Conservation (phyloP, 208 protist genomes). For the Porcisia hertigi region DNA sequence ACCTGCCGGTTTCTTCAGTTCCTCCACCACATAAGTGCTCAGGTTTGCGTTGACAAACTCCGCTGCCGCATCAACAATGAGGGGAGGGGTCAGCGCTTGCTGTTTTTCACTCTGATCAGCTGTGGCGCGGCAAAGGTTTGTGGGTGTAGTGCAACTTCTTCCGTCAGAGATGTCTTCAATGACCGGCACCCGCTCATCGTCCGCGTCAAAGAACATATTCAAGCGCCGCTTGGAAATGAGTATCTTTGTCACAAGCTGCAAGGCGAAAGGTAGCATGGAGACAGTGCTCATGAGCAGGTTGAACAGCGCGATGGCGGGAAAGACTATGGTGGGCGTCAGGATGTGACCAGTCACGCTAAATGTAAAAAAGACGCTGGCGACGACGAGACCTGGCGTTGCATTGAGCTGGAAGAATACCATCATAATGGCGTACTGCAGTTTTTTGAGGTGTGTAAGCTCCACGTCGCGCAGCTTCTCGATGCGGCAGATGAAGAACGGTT, state of each 20-base stretch:
- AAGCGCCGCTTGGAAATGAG: conserved; percentile 69
- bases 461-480: conserved; percentile 39
- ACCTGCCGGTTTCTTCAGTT: conserved; percentile 30
- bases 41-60: conserved; percentile 23
- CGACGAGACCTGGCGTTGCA: conserved; percentile 57
- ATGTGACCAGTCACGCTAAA: conserved; percentile 42
- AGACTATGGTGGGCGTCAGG: conserved; percentile 83
- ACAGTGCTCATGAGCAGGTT: conserved; percentile 77
- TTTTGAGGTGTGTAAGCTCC: conserved; percentile 40
- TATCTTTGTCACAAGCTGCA: conserved; percentile 60
- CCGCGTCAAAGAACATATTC: conserved; percentile 11
- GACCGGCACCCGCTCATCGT: conserved; percentile 2
- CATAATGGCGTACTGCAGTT: conserved; percentile 29
- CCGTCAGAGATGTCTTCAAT: conserved; percentile 27
- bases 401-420: conserved; percentile 45
- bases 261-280: conserved; percentile 71
- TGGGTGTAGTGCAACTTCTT: background rate
- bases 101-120: background rate
- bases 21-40: conserved; percentile 41
- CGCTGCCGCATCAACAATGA: background rate
- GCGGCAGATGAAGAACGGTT: conserved; percentile 53
- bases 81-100: background rate
- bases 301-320: conserved; percentile 85
- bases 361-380: conserved; percentile 45
- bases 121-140: background rate